Conservation (phyloP, 2,329 filamentous ascomycete genomes). For the Atkinsonella texensis region DNA sequence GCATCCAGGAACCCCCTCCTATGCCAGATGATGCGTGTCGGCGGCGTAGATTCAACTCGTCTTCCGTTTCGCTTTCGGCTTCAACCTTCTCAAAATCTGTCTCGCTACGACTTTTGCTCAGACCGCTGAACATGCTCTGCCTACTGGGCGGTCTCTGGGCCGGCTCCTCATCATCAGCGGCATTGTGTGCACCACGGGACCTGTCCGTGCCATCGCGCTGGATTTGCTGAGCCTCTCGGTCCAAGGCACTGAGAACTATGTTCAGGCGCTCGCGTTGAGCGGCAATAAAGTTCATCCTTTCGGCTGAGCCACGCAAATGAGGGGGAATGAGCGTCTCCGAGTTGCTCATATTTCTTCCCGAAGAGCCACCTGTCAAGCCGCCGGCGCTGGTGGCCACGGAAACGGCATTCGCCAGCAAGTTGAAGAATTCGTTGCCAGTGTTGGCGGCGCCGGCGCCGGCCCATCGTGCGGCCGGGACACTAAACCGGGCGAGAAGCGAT, state of each 20-base stretch:
- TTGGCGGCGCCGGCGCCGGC: constrained; percentile 34
- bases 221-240: constrained; percentile 61
- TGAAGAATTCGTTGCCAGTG: constrained; percentile 57
- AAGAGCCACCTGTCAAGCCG: constrained; percentile 13
- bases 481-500: constrained; percentile 73
- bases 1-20: constrained; percentile 30
- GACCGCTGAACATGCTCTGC: constrained; percentile 36
- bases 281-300: constrained; percentile 64
- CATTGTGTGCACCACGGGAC: constrained; percentile 6
- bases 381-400: constrained; percentile 43
- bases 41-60: constrained; percentile 27
- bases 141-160: constrained; percentile 34
- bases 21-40: constrained; percentile 15
- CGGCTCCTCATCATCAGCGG: constrained; percentile 20
- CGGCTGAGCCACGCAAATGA: constrained; percentile 47
- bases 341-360: constrained; percentile 11
- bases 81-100: constrained; percentile 85
- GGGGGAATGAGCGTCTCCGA: constrained; percentile 59
- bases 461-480: constrained; percentile 59
- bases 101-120: constrained; percentile 77
- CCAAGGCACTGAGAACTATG: constrained; percentile 63
- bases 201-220: constrained; percentile 22
- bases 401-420: constrained; percentile 63
- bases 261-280: constrained; percentile 69
- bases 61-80: constrained; percentile 53